Evolutionary conservation across 768 basidiomycete species (phyloP), one percentile per base, ranked within the genome.

Genomic region (Infundibulicybe gibba): DNA sequence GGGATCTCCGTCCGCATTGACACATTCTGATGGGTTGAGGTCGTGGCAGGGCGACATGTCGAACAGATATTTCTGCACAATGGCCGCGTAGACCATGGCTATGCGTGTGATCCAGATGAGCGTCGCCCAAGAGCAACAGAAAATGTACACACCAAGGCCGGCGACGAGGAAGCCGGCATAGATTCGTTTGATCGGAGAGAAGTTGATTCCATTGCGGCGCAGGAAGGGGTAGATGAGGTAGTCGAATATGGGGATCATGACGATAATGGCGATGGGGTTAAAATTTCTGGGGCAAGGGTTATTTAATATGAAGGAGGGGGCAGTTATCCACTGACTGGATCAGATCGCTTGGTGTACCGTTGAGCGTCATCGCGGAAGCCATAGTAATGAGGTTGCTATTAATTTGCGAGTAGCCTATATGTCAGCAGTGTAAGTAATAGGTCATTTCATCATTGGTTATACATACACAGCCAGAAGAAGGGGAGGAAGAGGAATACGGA

Each of bases 401-500:
- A 44, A 79, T 75, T 48, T 78, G 76, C 20, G 75, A 76, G 63
- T 76, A 79, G 57, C 67, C 71, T 70, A 48, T 17, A 25, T 25
- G 38, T 32, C 20, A 40, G 12, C 16, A 30, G 17, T 30, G 20
- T 11, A 15, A 41, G n/a, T 32, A 21, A 25, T 38, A n/a, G 44
- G 44, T 13, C 10, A 14, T 32, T 33, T 14, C 6, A 3, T 13
- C 17, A 20, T 31, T 11, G 35, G n/a, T 10, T 10, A 15, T 16
- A 61, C 63, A 45, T 46, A 68, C 63, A 76, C 33, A 71, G 66
- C 73, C 75, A 77, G 66, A 60, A 77, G 59, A 75, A 65, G 40
- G 77, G 68, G n/a, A 76, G 72, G 62, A 74, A 79, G 41, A 73
- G 45, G 65, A 80, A 79, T 20, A 80, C 76, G n/a, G 59, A 56